Base-by-base conservation (phyloP, 495 filamentous ascomycete species). In the Schizothecium vesticola region DNA sequence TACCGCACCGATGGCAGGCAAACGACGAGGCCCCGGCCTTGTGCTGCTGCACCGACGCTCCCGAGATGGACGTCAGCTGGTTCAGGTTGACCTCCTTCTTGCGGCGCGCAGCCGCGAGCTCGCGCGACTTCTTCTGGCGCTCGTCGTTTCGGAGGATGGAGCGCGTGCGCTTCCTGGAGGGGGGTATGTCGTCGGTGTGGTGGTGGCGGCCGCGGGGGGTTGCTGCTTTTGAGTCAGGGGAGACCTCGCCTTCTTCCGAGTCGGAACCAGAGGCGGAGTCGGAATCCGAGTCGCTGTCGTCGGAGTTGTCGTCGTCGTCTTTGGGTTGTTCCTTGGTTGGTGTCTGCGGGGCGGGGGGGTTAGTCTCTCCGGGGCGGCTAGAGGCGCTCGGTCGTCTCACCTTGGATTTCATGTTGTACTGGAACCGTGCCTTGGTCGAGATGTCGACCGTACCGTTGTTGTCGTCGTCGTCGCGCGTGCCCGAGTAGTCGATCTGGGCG, bases 51-150 rank as follows among this genome's bases (percentile, higher is more conserved):
- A 65, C 61, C 56, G 77, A 77, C 25, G 73, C 77, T 26, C 69
- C 74, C 33, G 86, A 86, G 51, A 89, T 80, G 16, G 84, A 80
- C 25, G 75, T 84, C 59, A 85, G 73, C 21, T 75, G 75, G 66
- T 87, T 86, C 65, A 90, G 73, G 61, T 86, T 88, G 57, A 89
- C 75, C 60, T 88, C 85, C 73, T 87, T 86, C 70, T 83, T 85
- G 73, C 83, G 81, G 5, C 85, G 77, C 68, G 82, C 79, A 31
- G 82, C 81, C 16, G 84, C 84, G 31, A 87, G 74, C 68, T 82
- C 67, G 61, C 77, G 75, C 12, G 80, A 75, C 70, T 82, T 82
- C 36, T 64, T 72, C 43, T 51, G 43, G 16, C 77, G 75, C 66
- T 84, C 81, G 55, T 78, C 77, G 25, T 72, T 77, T 70, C 72